A percentile compares a stretch with the other conserved stretches of the same genome.
These are phyloP conservation scores for Calycina herbarum DNA, from an alignment of 2,329 filamentous ascomycete genomes.

Conservation along the genomic window DNA sequence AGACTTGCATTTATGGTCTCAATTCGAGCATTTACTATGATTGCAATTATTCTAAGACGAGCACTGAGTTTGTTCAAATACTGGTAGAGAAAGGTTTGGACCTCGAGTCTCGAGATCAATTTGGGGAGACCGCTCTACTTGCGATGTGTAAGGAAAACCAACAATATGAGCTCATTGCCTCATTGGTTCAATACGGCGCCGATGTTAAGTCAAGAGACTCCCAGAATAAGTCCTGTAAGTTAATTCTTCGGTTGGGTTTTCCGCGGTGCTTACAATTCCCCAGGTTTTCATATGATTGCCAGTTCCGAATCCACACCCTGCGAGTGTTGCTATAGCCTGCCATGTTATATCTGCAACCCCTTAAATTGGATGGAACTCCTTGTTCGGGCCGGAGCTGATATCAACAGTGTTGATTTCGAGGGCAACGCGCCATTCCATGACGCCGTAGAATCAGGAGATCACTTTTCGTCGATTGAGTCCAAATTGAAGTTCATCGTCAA, in stretches of 20 bases:
- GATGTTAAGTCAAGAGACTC: constrained; percentile 13
- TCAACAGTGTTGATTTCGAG: constrained; percentile 9
- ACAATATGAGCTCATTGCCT: too few species aligned
- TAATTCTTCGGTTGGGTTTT: not conserved
- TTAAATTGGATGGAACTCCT: constrained; percentile 6
- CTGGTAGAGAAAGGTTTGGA: constrained; percentile 13
- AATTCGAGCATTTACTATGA: too few species aligned
- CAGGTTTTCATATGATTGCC: too few species aligned
- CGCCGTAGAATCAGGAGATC: not conserved
- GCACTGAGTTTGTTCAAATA: constrained; percentile 4
- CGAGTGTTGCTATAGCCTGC: too few species aligned
- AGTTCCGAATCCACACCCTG: too few species aligned
- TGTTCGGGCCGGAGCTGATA: constrained; percentile 12
- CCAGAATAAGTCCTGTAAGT: constrained; percentile 16
- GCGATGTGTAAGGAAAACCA: not conserved
- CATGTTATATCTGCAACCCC: too few species aligned
- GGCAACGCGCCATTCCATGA: constrained; percentile 17
- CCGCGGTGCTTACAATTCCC: not conserved
- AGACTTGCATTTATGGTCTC: constrained; percentile 1
- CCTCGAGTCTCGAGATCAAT: constrained; percentile 13
- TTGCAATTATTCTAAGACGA: not conserved
- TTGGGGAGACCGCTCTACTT: constrained; percentile 16
- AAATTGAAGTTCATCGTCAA: not conserved
- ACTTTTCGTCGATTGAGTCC: not conserved
- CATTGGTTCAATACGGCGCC: constrained; percentile 12